Base-by-base conservation (phyloP, 2,329 filamentous ascomycete species). In the Exophiala oligosperma region DNA sequence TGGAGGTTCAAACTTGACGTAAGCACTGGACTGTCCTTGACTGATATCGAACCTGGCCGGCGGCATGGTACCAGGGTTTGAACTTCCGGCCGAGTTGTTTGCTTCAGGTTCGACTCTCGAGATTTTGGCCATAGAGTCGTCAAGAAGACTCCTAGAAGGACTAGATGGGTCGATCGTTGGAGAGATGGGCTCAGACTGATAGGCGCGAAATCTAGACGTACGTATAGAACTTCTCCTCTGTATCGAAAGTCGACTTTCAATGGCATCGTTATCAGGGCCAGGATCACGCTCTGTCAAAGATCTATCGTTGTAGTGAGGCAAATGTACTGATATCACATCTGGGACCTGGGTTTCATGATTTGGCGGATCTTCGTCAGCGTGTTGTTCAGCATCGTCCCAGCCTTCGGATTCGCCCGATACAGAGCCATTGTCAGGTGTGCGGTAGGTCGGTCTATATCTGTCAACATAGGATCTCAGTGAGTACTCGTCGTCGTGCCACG, bases 11-110 rank as follows among this genome's bases (percentile, higher is more conserved):
- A 97, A 97, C 58, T 85, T 87, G 67, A 97, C 89, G 12, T 88
- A 92, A 66, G 94, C 93, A 73, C 88, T 91, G 76, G 85, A 91
- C 76, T 91, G 92, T 67, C 88, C 84, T 71, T 86, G 84, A 68
- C 89, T 87, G 55, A 97, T 95, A 69, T 87, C 89, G 74, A 97
- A 97, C 28, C 85, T 84, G 2, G 91, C 91, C 72, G 91, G 85
- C 0, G 91, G 91, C 35, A 80, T 80, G 73, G 92, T 81, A 3
- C 90, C 75, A 3, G 90, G 75, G 43, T 83, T 82, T 28, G 53
- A 23, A 12, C 38, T 56, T 8, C 57, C 26, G 69, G 65, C 49
- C 66, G 61, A 56, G 73, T 70, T 35, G 32, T 9, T 53, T 71
- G 71, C 14, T 74, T 70, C 40, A 57, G 65, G 58, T 64, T 55